phyloP scores from a whole-genome alignment of 78 protist genomes.

The Emiliania huxleyi region DNA sequence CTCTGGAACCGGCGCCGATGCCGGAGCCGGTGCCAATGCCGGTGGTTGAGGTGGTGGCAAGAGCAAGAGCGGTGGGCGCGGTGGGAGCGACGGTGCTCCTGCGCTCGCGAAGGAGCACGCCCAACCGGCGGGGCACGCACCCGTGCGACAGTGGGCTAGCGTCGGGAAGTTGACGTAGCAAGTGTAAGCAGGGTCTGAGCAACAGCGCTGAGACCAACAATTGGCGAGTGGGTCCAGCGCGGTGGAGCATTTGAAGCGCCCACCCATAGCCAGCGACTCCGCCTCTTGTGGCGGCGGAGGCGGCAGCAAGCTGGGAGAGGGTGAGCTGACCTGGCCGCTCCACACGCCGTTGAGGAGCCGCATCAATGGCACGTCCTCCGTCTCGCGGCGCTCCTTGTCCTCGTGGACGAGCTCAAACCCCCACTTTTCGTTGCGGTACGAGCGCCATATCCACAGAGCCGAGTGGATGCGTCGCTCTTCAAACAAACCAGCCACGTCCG shows the following conservation, averaged over 20 bases:
- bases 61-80: too few species aligned
- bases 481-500: neutral
- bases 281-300: neutral
- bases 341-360: neutral
- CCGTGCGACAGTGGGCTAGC: neutral
- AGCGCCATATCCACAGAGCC: neutral
- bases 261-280: neutral
- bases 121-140: neutral
- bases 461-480: neutral
- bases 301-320: neutral
- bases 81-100: neutral
- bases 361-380: neutral
- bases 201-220: neutral
- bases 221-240: neutral
- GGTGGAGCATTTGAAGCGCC: neutral
- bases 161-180: neutral
- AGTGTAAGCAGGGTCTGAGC: neutral
- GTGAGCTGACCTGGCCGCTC: neutral
- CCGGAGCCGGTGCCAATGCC: too few species aligned
- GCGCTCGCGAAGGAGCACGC: neutral
- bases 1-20: too few species aligned
- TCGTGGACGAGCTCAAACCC: constrained; percentile 1
- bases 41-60: too few species aligned
- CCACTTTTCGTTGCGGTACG: neutral
- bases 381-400: neutral